Evolutionary conservation across 208 protist genomes (phyloP), one percentile per base, ranked within the genome.

Genomic region (Leishmania gerbilli): DNA sequence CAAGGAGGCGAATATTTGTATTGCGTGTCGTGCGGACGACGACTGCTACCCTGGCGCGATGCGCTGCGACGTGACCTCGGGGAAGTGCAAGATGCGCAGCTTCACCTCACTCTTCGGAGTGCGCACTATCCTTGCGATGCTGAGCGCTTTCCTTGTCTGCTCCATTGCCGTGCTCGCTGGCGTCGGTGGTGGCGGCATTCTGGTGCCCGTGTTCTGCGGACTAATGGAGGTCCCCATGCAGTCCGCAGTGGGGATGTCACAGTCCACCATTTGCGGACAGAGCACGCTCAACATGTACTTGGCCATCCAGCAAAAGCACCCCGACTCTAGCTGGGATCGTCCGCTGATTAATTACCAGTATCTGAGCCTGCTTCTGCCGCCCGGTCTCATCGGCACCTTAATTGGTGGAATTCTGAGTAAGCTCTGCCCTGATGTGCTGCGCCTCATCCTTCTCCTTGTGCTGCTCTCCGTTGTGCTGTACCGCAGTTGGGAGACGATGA

Each of bases 281-380:
- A 92, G 89, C 74, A 85, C 85, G 13, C 83, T 97, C n/a, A 97
- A 96, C 85, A 88, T 96, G 83, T 89, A 89, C 79, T 76, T 95
- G 37, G 80, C 85, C 2, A 74, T 95, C 19, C 84, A 85, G 77
- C 82, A 92, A 68, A 92, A 89, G 84, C 91, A 89, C 77, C 87
- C 90, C 27, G 79, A 89, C 51, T 42, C 71, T 2, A 81, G 45
- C 42, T 93, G 87, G 85, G 85, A 90, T 40, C 90, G 93, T 0
- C 94, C 94, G 34, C 78, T 97, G 37, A 95, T 97, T 80, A 95
- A 97, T 83, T 97, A 96, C 79, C 91, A 96, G 83, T 95, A 95
- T 68, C 80, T 97, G 49, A 92, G 84, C 71, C 76, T 97, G 53
- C 71, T 96, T 78, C 78, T 97, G 31, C 94, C 94, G 3, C 91